Conservation (phyloP, 306 rosid species). For the Cucurbita moschata region DNA sequence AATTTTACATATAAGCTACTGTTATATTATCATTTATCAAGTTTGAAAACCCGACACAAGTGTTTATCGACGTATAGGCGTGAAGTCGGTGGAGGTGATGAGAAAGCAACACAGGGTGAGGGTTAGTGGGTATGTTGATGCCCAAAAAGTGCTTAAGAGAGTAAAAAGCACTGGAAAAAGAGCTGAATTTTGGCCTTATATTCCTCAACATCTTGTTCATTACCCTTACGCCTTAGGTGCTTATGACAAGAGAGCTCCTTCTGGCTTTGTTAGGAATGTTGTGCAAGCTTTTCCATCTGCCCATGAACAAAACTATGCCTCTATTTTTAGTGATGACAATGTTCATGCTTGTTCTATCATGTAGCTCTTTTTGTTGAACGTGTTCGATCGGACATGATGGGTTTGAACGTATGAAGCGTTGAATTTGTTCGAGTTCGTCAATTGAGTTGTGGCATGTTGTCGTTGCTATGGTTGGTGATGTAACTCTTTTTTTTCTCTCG, state of each 20-base stretch:
- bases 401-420: background rate
- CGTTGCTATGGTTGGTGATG: background rate
- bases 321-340: constrained; percentile 71
- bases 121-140: constrained; percentile 67
- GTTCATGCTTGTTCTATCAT: constrained; percentile 74
- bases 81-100: constrained; percentile 67
- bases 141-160: constrained; percentile 67
- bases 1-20: too few relatives aligned
- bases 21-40: too few relatives aligned
- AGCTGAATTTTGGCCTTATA: constrained; percentile 87
- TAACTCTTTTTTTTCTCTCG: background rate
- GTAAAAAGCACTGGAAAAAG: constrained; percentile 50
- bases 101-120: constrained; percentile 57
- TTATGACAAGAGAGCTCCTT: constrained; percentile 72
- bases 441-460: background rate
- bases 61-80: constrained; percentile 21
- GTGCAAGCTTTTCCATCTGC: constrained; percentile 34
- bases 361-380: constrained; percentile 11
- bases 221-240: constrained; percentile 48
- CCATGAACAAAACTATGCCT: constrained; percentile 35
- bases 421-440: background rate
- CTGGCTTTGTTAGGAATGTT: constrained; percentile 48
- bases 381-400: background rate
- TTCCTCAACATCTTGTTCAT: constrained; percentile 63
- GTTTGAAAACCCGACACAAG: too few relatives aligned